Percentiles rank a stretch among this genome's conserved stretches.
phyloP scores from a whole-genome alignment of 2,329 filamentous ascomycete species.

The Diaporthe vaccinii region DNA sequence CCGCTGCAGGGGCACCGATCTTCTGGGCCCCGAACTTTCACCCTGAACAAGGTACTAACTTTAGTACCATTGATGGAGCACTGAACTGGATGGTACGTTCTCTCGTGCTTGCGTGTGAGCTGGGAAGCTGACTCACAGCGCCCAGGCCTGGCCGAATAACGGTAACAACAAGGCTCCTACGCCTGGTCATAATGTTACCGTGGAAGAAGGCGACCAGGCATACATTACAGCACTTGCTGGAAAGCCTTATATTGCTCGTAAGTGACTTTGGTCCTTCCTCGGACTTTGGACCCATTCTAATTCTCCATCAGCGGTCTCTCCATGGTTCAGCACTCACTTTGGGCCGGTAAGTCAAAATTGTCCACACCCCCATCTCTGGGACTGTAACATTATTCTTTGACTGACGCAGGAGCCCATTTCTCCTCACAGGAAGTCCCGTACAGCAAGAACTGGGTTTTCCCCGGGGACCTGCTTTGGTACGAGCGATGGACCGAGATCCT shows the following conservation, averaged over 20 bases:
- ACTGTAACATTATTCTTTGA: fast-evolving
- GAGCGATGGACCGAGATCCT: slow-evolving; percentile 67
- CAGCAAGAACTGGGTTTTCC: slow-evolving; percentile 70
- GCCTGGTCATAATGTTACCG: slow-evolving; percentile 53
- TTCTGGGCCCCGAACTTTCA: slow-evolving; percentile 66
- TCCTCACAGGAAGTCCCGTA: slow-evolving; percentile 59
- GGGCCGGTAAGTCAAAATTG: background rate
- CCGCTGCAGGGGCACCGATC: slow-evolving; percentile 58
- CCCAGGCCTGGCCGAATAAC: slow-evolving; percentile 58
- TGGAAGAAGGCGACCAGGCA: slow-evolving; percentile 54
- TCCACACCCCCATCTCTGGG: background rate
- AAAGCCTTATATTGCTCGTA: slow-evolving; percentile 43
- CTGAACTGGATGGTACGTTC: slow-evolving; percentile 49
- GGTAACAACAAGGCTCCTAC: slow-evolving; percentile 64
- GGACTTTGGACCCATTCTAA: slow-evolving; percentile 43
- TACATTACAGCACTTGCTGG: slow-evolving; percentile 52
- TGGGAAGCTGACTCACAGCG: background rate
- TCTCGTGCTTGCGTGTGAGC: background rate
- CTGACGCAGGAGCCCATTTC: slow-evolving; percentile 56
- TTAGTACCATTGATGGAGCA: slow-evolving; percentile 58
- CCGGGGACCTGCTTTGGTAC: slow-evolving; percentile 70
- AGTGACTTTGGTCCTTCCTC: background rate
- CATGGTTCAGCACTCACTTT: slow-evolving; percentile 54
- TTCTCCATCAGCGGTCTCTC: slow-evolving; percentile 42
- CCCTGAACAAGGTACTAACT: slow-evolving; percentile 53